Evolutionary conservation across 1,139 yeast genomes (phyloP).

Genomic region (Pichia sp.): DNA sequence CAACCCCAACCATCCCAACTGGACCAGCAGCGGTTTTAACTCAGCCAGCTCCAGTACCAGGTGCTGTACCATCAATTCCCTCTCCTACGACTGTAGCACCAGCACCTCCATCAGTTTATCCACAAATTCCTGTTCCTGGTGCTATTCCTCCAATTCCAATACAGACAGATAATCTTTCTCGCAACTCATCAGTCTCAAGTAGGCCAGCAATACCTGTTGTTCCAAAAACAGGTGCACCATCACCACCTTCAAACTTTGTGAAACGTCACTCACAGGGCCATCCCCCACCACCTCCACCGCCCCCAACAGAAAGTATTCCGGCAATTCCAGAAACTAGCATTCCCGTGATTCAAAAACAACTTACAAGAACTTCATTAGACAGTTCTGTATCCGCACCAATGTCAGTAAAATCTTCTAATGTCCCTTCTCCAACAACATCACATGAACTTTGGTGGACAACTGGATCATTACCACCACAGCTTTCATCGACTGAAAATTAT

Average conservation of each 20-base stretch:
- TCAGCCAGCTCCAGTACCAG: conserved; percentile 19
- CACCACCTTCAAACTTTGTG: conserved; percentile 17
- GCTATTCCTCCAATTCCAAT: not conserved
- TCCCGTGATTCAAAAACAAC: conserved; percentile 23
- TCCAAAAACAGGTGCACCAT: conserved; percentile 9
- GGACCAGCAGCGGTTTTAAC: conserved; percentile 19
- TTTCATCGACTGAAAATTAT: conserved; percentile 41
- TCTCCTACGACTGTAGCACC: conserved; percentile 22
- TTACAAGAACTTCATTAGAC: conserved; percentile 9
- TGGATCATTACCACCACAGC: conserved; percentile 52
- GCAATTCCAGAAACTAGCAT: conserved; percentile 14
- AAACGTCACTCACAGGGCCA: not conserved
- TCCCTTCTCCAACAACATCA: conserved; percentile 19
- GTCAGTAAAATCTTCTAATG: conserved; percentile 11
- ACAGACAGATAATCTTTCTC: conserved; percentile 1
- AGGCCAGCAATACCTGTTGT: conserved; percentile 7
- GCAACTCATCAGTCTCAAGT: conserved; percentile 4
- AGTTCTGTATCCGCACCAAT: conserved; percentile 15
- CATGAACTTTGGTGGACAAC: conserved; percentile 56
- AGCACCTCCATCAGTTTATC: conserved; percentile 15
- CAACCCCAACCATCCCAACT: conserved; percentile 15
- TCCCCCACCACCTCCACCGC: conserved; percentile 19
- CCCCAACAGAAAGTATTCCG: conserved; percentile 16
- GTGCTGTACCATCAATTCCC: conserved; percentile 14
- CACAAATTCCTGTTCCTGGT: conserved; percentile 13